Base-by-base conservation (phyloP, 768 basidiomycete species). In the Polyporus arcularius region DNA sequence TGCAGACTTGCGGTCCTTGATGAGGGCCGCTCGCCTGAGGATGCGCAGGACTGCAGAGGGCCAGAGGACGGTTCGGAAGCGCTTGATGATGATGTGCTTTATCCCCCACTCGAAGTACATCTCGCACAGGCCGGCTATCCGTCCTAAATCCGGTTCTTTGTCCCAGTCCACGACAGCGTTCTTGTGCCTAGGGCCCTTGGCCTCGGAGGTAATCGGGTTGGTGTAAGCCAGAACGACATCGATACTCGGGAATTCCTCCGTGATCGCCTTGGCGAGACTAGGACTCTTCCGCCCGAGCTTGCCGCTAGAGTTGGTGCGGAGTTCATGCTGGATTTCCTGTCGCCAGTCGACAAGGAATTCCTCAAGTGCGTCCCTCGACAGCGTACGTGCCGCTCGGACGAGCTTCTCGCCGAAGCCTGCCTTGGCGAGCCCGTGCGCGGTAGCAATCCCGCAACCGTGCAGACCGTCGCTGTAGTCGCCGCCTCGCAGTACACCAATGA, bases 31-130 rank as follows among this genome's bases (percentile, higher is more conserved):
- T 7, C 88, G 81, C n/a, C 92, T 80, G 30, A 96, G 74, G 28
- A 87, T 85, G 40, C 91, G 82, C 53, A 91, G 76, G 8, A 91
- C 80, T 11, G 85, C 83, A 0, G 87, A 85, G 15, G 85, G 85
- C 90, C 94, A 97, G 16, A 95, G 80, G 4, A 93, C 82, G 0
- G 86, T 90, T 68, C 90, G 80, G 69, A 96, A 94, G 11, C 92
- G 86, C 64, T 92, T 92, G 65, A 91, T 81, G 57, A 96, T 92
- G 2, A 85, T 79, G 50, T 92, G 89, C 66, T 81, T 87, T 52
- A 92, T 87, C 0, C 94, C 94, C 94, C 94, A 97, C 70, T 96
- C 94, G 63, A 96, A 96, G 71, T 87, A 90, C 49, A 87, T 80
- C 72, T 97, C 95, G 76, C 94, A 96, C 3, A 87, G 79, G 10